Conservation (phyloP, 2,329 filamentous ascomycete genomes). For the Dothideomycetidae sp. region DNA sequence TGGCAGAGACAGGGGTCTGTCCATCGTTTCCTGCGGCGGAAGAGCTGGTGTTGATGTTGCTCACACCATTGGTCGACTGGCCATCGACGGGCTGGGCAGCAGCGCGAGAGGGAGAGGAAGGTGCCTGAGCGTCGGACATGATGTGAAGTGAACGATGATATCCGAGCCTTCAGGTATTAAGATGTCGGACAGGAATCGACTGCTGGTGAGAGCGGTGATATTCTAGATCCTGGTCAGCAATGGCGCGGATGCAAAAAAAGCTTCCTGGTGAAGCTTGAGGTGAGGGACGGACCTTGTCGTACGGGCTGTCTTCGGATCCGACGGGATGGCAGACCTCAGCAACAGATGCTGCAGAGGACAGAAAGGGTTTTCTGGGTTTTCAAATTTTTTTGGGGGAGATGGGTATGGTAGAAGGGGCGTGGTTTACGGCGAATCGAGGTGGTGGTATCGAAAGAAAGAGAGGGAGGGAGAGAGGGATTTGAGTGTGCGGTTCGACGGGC, state of each 20-base stretch:
- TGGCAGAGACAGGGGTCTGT: constrained; percentile 55
- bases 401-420: background rate
- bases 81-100: constrained; percentile 59
- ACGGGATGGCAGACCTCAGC: constrained; percentile 15
- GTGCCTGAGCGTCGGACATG: constrained; percentile 32
- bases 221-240: constrained; percentile 6
- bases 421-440: background rate
- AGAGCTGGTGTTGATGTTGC: constrained; percentile 59
- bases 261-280: background rate
- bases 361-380: constrained; percentile 24
- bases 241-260: constrained; percentile 11
- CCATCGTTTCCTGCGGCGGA: constrained; percentile 48
- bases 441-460: constrained; percentile 5
- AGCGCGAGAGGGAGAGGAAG: constrained; percentile 45
- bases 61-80: constrained; percentile 42
- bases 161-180: background rate
- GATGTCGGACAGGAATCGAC: constrained; percentile 4
- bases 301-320: constrained; percentile 14
- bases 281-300: constrained; percentile 8
- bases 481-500: background rate
- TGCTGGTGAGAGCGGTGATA: constrained; percentile 6
- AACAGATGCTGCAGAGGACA: constrained; percentile 13
- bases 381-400: constrained; percentile 25
- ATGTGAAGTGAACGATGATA: constrained; percentile 8
- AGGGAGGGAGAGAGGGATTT: background rate